Conservation (phyloP, 177 flowering plant species). For the Telopea speciosissima region DNA sequence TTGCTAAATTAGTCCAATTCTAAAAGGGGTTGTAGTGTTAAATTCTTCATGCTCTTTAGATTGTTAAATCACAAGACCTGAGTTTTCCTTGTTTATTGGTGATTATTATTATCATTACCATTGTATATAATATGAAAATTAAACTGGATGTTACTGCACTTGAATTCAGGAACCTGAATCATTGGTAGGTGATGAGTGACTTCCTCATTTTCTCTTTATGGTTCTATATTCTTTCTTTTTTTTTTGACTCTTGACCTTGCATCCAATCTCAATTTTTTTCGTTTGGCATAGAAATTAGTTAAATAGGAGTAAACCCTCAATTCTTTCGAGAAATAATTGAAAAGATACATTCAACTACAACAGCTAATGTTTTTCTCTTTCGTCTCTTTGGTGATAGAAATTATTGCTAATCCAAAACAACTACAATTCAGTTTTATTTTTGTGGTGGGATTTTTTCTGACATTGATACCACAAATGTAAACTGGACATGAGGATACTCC, state of each 20-base stretch:
- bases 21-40: too few species aligned
- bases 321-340: neutral
- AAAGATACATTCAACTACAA: neutral
- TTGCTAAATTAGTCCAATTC: neutral
- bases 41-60: too few species aligned
- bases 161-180: too few species aligned
- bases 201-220: neutral
- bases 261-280: neutral
- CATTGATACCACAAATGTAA: neutral
- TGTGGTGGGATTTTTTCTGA: neutral
- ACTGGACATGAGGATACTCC: neutral
- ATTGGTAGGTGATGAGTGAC: constrained; percentile 25
- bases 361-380: neutral
- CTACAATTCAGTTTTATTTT: neutral
- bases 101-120: too few species aligned
- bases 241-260: neutral
- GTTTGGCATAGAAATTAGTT: neutral
- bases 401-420: neutral
- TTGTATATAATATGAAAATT: too few species aligned
- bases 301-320: neutral
- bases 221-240: neutral
- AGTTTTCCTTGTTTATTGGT: too few species aligned
- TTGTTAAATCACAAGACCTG: too few species aligned
- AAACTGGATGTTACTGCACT: too few species aligned
- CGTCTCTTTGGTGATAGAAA: neutral